Evolutionary conservation across 1,284 basidiomycete genomes (phyloP), one percentile per base, ranked within the genome.

Genomic region (Apiotrichum gracile): DNA sequence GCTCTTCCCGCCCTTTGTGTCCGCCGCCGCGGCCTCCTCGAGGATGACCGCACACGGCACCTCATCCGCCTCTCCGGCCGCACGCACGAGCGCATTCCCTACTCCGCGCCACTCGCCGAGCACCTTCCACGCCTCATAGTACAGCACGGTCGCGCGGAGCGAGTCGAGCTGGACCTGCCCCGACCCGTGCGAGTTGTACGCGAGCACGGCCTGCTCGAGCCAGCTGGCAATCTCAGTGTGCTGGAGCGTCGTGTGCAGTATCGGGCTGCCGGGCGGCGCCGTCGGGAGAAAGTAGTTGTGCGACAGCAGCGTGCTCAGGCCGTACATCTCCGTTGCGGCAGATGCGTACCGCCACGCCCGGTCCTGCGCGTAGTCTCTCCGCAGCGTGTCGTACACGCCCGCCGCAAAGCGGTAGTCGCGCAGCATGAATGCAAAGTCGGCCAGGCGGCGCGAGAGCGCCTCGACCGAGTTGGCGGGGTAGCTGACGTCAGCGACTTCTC

Each of bases 371-470:
- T 67, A 74, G 54, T 93, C 90, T 65, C 90, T 88, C 47, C 89
- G 80, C 19, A 90, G 69, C 2, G 85, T 77, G 63, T 97, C 94
- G 86, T 93, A 98, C 22, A 94, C 84, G 16, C 78, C 76, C 1
- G 83, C 79, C 0, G 94, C 94, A 37, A 94, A 80, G 61, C 88
- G 90, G 70, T 86, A 85, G 76, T 98, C 94, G 1, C 90, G 85
- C 0, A 97, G 77, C 62, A 94, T 85, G 45, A 96, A 96, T 2
- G 91, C 86, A 73, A 97, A 93, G 71, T 99, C 96, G 10, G 92
- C 94, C 2, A 98, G 78, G n/a, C 94, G 72, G 8, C 80, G 68
- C 0, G 78, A 76, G 25, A 79, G 71, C 0, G 77, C 73, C 57
- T 79, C 77, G 26, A 76, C 68, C 1, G 79, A 64, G 25, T 60